A percentile compares a stretch with the other conserved stretches of the same genome.
phyloP scores from a whole-genome alignment of 106 monocot species.

The Dactylorhiza incarnata region DNA sequence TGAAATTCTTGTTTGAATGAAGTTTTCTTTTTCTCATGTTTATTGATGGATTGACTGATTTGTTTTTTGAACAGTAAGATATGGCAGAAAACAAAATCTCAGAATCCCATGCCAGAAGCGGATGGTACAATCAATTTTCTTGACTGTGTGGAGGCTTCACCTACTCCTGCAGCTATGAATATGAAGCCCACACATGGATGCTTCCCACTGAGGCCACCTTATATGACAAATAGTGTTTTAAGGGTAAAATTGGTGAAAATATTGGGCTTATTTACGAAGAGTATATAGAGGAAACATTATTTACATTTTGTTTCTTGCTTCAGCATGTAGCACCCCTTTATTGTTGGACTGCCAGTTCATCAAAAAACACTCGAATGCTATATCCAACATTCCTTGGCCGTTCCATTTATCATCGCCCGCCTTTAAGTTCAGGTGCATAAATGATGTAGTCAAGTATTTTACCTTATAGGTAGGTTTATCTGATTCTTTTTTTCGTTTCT shows the following conservation, averaged over 20 bases:
- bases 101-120: constrained; percentile 57
- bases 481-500: too few species aligned
- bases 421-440: too few species aligned
- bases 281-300: neutral
- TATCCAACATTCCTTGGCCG: constrained; percentile 8
- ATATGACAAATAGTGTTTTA: neutral
- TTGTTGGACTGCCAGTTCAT: constrained; percentile 13
- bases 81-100: constrained; percentile 68
- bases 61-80: too few species aligned
- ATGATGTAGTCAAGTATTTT: too few species aligned
- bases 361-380: constrained; percentile 8
- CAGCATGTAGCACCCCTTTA: constrained; percentile 11
- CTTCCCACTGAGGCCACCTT: constrained; percentile 4
- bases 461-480: too few species aligned
- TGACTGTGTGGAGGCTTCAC: constrained; percentile 34
- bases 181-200: neutral
- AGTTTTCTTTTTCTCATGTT: too few species aligned
- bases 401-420: too few species aligned
- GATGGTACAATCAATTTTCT: constrained; percentile 63
- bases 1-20: constrained; percentile 6
- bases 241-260: neutral
- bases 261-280: neutral
- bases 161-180: constrained; percentile 13
- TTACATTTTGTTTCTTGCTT: constrained; percentile 5
- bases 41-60: too few species aligned